Base-by-base conservation (phyloP, 2,329 filamentous ascomycete genomes). In the Ophiocordyceps unilateralis region DNA sequence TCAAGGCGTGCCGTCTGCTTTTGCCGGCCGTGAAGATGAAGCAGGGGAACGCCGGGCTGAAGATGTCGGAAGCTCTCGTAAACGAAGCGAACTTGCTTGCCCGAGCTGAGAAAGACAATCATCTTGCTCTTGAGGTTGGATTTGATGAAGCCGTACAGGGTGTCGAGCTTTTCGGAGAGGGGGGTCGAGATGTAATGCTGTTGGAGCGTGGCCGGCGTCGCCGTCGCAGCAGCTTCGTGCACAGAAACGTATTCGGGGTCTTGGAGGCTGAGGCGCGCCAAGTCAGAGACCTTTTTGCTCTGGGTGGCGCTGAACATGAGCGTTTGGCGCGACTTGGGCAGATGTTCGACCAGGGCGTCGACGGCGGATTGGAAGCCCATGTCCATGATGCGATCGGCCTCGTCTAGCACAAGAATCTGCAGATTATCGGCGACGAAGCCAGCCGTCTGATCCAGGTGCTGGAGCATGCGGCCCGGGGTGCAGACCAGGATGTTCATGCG, bases 401-500 rank as follows among this genome's bases (percentile, higher is more conserved):
- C 91, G 54, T 98, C 91, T 44, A 98, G 68, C 0, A 98, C 88
- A 41, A 98, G 67, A 58, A 98, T 83, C 63, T 93, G 85, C 49
- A 98, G 61, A 57, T 93, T 91, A 58, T 91, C 82, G 48, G 89
- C 83, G 49, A 89, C 86, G 56, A 98, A 83, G 17, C 81, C 78
- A 1, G 86, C 84, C 0, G 89, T 96, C 66, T 95, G 88, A 55
- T 93, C 89, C 54, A 98, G 69, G 60, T 98, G 91, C 62, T 98
- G 91, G 51, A 96, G 65, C 72, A 98, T 93, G 30, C 91, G 77
- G 2, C 91, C 91, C 0, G 91, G 91, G 1, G 91, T 98, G 55
- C 88, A 93, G 10, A 98, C 86, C 22, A 98, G 65, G 40, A 98
- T 96, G 58, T 96, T 98, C 89, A 98, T 96, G 49, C 86, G 76